Evolutionary conservation across 768 basidiomycete genomes (phyloP), one percentile per base, ranked within the genome.

Genomic region (Pisolithus microcarpus): DNA sequence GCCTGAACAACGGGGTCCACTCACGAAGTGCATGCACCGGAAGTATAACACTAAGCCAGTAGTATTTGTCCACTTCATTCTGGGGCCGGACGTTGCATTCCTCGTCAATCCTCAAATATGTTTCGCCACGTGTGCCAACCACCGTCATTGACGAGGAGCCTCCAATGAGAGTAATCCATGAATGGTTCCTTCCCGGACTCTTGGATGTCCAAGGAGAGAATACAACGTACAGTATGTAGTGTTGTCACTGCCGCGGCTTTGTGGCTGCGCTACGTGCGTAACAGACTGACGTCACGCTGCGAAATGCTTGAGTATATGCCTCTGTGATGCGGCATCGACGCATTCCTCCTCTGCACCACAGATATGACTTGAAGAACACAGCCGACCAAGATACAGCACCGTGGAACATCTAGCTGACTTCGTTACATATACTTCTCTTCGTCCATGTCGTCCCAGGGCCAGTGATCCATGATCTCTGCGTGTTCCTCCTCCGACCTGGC

Each of bases 71-170:
- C 19, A 87, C 72, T 24, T 77, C 73, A 30, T 77, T 85, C 70
- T 95, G 92, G 16, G 86, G 87, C 86, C 87, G 86, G 30, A 67
- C 70, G 37, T 67, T 65, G 54, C 72, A 67, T 58, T 87, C 80
- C 43, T 80, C 76, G 56, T 87, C 82, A 0, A 82, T 79, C 40
- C 71, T 72, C 7, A 88, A 71, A 65, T 91, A 93, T 57, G n/a
- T n/a, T n/a, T n/a, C 87, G 80, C 91, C 91, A 94, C 19, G 82
- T 82, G 55, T 94, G 91, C 36, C 88, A 73, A 23, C 91, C 91
- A 18, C 82, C 81, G 48, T 90, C 87, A 52, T 78, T 79, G 24
- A 82, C 79, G 21, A 82, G 76, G 15, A 94, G 69, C 49, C 88
- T 76, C 91, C 91, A 94, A 38, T 80, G 76, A 4, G 80, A 72